A percentile compares a stretch with the other conserved stretches of the same genome.
These are phyloP conservation scores for Pyricularia grisea DNA, from an alignment of 2,329 filamentous ascomycete species.

Conservation along the genomic window DNA sequence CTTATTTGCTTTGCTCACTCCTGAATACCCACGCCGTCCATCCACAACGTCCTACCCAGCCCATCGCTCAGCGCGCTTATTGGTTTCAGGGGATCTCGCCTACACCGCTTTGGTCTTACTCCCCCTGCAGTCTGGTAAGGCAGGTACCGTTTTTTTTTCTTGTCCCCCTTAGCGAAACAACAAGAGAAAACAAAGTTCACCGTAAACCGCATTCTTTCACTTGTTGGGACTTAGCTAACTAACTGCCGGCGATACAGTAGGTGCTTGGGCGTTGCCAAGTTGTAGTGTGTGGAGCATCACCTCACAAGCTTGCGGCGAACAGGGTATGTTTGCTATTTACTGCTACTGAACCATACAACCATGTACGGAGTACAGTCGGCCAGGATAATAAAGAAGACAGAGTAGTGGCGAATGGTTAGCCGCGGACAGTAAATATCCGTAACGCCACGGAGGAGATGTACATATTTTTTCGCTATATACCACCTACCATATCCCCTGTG, in stretches of 20 bases:
- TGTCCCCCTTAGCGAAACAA: not conserved
- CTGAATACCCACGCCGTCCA: too few species aligned
- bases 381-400: too few species aligned
- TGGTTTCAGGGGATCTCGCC: not conserved
- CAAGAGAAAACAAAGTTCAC: not conserved
- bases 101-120: not conserved
- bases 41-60: too few species aligned
- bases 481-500: too few species aligned
- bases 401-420: too few species aligned
- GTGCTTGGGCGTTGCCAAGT: too few species aligned
- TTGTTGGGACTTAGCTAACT: not conserved
- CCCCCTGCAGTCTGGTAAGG: not conserved
- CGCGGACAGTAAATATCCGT: too few species aligned
- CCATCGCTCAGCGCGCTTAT: not conserved
- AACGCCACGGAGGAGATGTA: too few species aligned
- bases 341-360: not conserved
- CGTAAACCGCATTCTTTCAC: not conserved
- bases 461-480: too few species aligned
- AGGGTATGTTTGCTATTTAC: not conserved
- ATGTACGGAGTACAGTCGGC: too few species aligned
- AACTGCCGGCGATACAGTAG: too few species aligned
- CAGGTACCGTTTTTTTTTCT: not conserved
- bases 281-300: too few species aligned
- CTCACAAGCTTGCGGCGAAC: not conserved
- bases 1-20: not conserved